Evolutionary conservation across 1,139 yeast species (phyloP), one percentile per base, ranked within the genome.

Genomic region (Pichia norvegensis): DNA sequence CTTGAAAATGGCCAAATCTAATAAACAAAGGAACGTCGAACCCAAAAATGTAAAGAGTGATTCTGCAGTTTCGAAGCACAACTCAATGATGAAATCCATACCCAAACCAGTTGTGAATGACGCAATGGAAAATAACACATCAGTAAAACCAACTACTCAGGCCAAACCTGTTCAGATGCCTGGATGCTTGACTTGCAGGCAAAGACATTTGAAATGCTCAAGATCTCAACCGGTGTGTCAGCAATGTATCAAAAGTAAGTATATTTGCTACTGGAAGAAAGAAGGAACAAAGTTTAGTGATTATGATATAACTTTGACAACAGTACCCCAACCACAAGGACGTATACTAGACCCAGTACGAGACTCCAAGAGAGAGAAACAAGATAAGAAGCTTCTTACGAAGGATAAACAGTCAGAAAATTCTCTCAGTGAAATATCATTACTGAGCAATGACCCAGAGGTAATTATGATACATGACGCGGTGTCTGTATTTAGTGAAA

Each of bases 141-240:
- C 14, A 27, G 31, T 13, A 27, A 27, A 27, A 27, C 5, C 31
- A 14, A n/a, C 14, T 4, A n/a, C 5, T 13, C 2, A 31, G 9
- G 2, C 6, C 2, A 17, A 31, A 31, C 21, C 35, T 31, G 21
- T 16, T 5, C 19, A 16, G 16, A 16, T 16, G 9, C 20, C 35
- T 16, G 92, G 92, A 0, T 83, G 92, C 60, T 62, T 81, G 42
- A 81, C 88, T 0, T 83, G 94, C 56, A 79, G 85, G 51, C 68
- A 74, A 33, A 67, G 92, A 29, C 83, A 83, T 68, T 82, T 82
- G 59, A 76, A 85, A 51, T 83, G 92, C 56, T 80, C 81, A 57
- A 88, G 83, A 57, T 58, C 55, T 1, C 70, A 67, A 47, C 92
- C 92, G 1, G 58, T 63, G 2, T 59, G 63, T 39, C 45, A 50